phyloP scores from a whole-genome alignment of 176 grass and related monocot genomes.

The Musa beccarii region DNA sequence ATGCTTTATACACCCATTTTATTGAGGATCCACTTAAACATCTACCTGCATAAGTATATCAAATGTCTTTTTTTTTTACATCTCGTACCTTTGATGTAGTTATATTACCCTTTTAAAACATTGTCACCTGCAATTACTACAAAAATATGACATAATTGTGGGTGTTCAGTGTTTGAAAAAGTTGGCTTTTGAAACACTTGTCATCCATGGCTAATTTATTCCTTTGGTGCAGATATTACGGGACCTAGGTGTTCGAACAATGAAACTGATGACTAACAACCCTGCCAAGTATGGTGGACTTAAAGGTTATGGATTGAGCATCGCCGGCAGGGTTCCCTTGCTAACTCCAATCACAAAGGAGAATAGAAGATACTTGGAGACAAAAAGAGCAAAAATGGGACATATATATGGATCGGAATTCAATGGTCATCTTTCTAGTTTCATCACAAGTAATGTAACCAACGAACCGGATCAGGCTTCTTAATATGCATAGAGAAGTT shows the following conservation, averaged over 20 bases:
- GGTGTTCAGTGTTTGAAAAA: not conserved
- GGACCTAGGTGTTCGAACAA: conserved; percentile 73
- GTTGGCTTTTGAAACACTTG: not conserved
- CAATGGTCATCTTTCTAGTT: conserved; percentile 27
- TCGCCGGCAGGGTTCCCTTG: conserved; percentile 64
- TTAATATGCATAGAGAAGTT: not conserved
- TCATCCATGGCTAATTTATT: conserved; percentile 5
- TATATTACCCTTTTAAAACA: no score
- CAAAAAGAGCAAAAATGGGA: conserved; percentile 80
- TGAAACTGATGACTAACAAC: conserved; percentile 89
- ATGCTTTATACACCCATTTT: no score
- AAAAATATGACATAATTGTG: not conserved
- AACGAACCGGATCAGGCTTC: conserved; percentile 22
- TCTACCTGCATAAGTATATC: no score
- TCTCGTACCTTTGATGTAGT: no score
- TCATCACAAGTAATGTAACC: conserved; percentile 6
- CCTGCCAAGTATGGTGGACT: conserved; percentile 77
- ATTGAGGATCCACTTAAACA: no score
- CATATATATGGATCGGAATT: conserved; percentile 48
- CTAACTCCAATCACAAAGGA: conserved; percentile 77
- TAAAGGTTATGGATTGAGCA: conserved; percentile 78
- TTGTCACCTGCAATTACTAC: no score
- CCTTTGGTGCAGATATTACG: conserved; percentile 46
- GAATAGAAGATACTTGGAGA: conserved; percentile 75
- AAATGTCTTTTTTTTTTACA: no score